These are phyloP conservation scores for Ophidiomyces ophidiicola DNA, from an alignment of 2,329 filamentous ascomycete species.

Conservation along the genomic window DNA sequence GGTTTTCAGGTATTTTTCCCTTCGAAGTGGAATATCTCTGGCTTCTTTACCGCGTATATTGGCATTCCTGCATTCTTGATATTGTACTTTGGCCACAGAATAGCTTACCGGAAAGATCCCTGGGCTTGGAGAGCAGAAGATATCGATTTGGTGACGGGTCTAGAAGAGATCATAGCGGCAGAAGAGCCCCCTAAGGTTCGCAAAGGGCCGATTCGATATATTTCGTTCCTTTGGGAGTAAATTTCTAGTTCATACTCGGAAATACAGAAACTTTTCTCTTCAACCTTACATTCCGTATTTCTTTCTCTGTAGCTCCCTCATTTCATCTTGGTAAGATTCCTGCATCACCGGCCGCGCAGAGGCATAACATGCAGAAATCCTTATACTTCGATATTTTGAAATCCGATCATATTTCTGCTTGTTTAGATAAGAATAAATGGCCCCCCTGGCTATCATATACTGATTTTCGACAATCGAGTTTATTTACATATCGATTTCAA, in stretches of 20 bases:
- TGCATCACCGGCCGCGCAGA: no score
- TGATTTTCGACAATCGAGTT: no score
- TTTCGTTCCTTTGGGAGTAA: constrained; percentile 15
- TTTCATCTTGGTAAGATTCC: no score
- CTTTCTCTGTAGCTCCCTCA: no score
- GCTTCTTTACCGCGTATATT: constrained; percentile 57
- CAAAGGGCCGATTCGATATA: constrained; percentile 12
- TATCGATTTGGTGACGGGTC: constrained; percentile 43
- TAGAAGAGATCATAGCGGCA: constrained; percentile 43
- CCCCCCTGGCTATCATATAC: no score
- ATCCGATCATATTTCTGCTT: no score
- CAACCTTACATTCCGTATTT: no score
- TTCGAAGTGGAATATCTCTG: constrained; percentile 47
- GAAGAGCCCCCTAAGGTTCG: constrained; percentile 23
- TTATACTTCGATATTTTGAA: no score
- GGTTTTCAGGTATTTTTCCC: constrained; percentile 65
- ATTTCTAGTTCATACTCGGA: not conserved
- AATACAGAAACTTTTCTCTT: no score
- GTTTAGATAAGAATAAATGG: no score
- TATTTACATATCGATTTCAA: no score
- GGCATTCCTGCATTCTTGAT: constrained; percentile 50
- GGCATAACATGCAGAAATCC: no score
- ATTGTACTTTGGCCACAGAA: constrained; percentile 44
- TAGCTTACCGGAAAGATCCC: constrained; percentile 36
- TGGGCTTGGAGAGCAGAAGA: constrained; percentile 41